phyloP scores from a whole-genome alignment of 1,139 yeast genomes.

The Chernovozyma aurita region DNA sequence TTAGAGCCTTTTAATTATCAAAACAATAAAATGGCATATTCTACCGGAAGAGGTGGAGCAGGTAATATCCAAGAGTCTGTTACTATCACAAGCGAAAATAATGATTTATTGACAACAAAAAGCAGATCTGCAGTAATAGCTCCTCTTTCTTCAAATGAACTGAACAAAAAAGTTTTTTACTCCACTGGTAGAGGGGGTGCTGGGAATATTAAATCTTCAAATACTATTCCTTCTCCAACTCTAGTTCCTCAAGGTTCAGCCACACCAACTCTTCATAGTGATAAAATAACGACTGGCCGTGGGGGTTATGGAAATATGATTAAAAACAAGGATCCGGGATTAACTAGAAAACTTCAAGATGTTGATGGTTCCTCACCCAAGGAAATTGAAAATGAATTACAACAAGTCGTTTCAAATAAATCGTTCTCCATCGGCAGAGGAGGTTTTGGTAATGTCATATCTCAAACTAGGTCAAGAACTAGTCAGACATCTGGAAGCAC shows the following conservation, averaged over 20 bases:
- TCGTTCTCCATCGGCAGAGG: constrained; percentile 45
- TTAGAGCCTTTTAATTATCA: no score
- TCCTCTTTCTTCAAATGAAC: constrained; percentile 3
- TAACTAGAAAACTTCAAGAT: constrained; percentile 66
- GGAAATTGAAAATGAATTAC: constrained; percentile 23
- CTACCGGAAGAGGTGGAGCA: constrained; percentile 40
- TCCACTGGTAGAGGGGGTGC: constrained; percentile 85
- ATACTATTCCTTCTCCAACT: constrained; percentile 47
- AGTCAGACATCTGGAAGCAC: constrained; percentile 11
- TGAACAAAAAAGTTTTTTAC: constrained; percentile 36
- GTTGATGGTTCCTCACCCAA: constrained; percentile 39
- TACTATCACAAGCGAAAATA: constrained; percentile 17
- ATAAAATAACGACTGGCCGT: constrained; percentile 68
- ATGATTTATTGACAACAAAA: constrained; percentile 7
- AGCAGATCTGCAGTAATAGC: background rate
- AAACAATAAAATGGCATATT: constrained; percentile 15
- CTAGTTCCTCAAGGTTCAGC: constrained; percentile 58
- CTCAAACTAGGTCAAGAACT: constrained; percentile 9
- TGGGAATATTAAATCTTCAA: constrained; percentile 57
- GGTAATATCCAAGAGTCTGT: constrained; percentile 29
- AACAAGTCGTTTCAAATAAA: constrained; percentile 34
- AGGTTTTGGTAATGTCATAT: constrained; percentile 45
- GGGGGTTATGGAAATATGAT: constrained; percentile 84
- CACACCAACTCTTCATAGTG: constrained; percentile 57
- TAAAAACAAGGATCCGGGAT: constrained; percentile 54